Evolutionary conservation across 2,329 filamentous ascomycete species (phyloP).

Genomic region (Lasiodiplodia theobromae): DNA sequence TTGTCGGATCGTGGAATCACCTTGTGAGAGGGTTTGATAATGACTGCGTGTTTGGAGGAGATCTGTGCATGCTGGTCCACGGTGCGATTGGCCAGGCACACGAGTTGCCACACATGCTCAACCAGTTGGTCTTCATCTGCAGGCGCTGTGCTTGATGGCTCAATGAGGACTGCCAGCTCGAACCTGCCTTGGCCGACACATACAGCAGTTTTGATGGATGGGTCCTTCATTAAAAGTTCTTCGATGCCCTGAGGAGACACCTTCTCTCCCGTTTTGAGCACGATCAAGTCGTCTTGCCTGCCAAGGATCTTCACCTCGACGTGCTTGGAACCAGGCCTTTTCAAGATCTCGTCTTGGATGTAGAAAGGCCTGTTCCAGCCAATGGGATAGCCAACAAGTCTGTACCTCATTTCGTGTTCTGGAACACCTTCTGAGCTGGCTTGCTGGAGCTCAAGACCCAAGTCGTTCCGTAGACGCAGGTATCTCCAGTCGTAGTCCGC

Average conservation of each 20-base stretch:
- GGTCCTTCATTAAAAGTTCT: constrained; percentile 31
- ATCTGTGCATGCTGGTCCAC: constrained; percentile 39
- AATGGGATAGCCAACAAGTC: constrained; percentile 40
- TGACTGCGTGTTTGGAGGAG: constrained; percentile 33
- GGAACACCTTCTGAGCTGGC: neutral
- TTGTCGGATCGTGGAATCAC: constrained; percentile 38
- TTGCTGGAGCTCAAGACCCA: constrained; percentile 38
- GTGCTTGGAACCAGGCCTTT: constrained; percentile 34
- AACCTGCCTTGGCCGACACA: constrained; percentile 36
- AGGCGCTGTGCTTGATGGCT: constrained; percentile 26
- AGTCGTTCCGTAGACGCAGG: constrained; percentile 43
- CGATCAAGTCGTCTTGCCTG: constrained; percentile 44
- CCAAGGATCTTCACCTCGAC: constrained; percentile 42
- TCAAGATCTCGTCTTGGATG: constrained; percentile 44
- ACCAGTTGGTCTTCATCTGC: constrained; percentile 26
- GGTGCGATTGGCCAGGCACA: constrained; percentile 36
- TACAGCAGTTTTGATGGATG: constrained; percentile 32
- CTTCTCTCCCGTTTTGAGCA: constrained; percentile 43
- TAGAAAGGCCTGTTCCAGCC: constrained; percentile 40
- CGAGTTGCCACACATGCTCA: constrained; percentile 37
- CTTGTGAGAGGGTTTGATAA: constrained; percentile 27
- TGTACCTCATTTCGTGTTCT: constrained; percentile 14
- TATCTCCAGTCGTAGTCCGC: constrained; percentile 44
- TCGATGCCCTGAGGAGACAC: constrained; percentile 38
- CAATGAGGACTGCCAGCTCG: constrained; percentile 36